Conservation (phyloP, 768 basidiomycete genomes). For the Collybiopsis confluens region DNA sequence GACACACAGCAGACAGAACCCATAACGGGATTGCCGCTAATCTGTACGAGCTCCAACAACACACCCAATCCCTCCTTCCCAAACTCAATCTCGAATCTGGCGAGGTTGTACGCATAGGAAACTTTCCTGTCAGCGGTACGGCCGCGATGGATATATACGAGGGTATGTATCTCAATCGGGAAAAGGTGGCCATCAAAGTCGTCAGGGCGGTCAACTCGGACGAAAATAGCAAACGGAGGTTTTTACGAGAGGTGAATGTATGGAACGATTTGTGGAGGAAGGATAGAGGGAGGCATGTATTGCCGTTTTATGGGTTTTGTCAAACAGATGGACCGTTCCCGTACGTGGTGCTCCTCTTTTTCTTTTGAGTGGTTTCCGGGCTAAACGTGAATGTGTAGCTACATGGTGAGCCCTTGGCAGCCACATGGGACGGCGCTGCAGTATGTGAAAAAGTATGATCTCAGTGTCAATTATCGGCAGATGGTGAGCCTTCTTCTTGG, state of each 20-base stretch:
- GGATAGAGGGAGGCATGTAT: conserved; percentile 46
- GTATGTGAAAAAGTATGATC: conserved; percentile 38
- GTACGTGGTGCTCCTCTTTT: conserved; percentile 29
- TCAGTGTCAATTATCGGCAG: conserved; percentile 33
- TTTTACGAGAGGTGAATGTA: conserved; percentile 48
- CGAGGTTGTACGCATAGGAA: conserved; percentile 46
- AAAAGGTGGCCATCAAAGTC: conserved; percentile 56
- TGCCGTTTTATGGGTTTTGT: conserved; percentile 57
- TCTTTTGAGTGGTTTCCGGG: too few species aligned
- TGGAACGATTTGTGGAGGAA: conserved; percentile 51
- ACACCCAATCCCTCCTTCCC: conserved; percentile 43
- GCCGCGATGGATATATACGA: conserved; percentile 52
- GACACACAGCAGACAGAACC: conserved; percentile 24
- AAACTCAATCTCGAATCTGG: conserved; percentile 47
- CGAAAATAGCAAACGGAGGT: conserved; percentile 43
- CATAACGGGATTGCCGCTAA: conserved; percentile 42
- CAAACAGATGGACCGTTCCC: conserved; percentile 56
- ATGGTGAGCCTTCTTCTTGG: too few species aligned
- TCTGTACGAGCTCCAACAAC: conserved; percentile 44
- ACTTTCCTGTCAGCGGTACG: conserved; percentile 47
- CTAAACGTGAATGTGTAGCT: too few species aligned
- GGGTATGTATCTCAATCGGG: conserved; percentile 47
- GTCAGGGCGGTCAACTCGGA: conserved; percentile 47
- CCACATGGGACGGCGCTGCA: conserved; percentile 44
- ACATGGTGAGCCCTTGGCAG: conserved; percentile 59